Base-by-base conservation (phyloP, 73 alveolate species). In the Paramecium sonneborni region DNA sequence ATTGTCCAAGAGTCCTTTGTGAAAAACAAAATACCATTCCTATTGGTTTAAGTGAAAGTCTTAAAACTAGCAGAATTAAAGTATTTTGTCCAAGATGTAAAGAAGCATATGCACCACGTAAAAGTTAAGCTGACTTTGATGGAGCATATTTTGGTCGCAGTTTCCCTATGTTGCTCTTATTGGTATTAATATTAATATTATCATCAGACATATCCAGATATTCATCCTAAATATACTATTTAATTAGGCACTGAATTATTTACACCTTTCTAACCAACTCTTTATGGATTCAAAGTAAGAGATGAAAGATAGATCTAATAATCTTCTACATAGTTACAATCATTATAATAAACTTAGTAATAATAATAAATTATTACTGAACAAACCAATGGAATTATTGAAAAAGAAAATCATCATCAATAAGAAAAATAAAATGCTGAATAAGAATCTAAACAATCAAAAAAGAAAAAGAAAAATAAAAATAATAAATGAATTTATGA, bases 101-200 rank as follows among this genome's bases (percentile, higher is more conserved):
- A 86, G 99, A 97, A 68, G 98, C 97, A 9, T 96, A 95, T 92
- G 96, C 96, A 46, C 99, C 99, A 32, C 86, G 98, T 24, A 79
- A 70, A 76, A 95, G 95, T 85, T 76, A 92, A 26, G 94, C 96
- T 23, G 98, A 96, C 93, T 92, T 97, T 85, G 99, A 97, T 95
- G 99, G 99, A 10, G 98, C 99, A 55, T 97, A 97, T 92, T 95
- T 97, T 91, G 99, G 99, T 52, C 76, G 96, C 5, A 76, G 95
- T 72, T 94, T 96, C 88, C 97, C 98, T 20, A 96, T 93, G 70
- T 79, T 95, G 57, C 93, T 97, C 76, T 85, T 97, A 32, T 69
- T 92, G 89, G 95, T 88, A 89, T 23, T 1, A 24, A 7, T 5
- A 14, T 14, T 4, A n/a, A 79, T 3, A 20, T 21, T 14, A 39